phyloP scores from a whole-genome alignment of 805 yeast species.

The Kodamaea kakaduensis region DNA sequence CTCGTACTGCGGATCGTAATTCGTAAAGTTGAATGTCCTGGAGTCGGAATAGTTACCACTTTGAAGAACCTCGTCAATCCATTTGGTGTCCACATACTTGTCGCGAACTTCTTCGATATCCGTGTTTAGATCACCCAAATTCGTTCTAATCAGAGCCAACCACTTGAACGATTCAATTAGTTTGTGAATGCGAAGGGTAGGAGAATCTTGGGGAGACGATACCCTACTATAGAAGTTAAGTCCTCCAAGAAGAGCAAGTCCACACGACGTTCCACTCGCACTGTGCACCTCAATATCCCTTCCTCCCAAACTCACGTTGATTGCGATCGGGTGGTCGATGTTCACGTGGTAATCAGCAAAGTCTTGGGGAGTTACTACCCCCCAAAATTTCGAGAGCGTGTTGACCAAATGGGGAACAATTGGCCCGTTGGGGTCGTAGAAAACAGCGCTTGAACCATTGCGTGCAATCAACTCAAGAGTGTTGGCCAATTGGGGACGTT shows the following conservation, averaged over 20 bases:
- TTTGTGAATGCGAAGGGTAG: conserved; percentile 51
- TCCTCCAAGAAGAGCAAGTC: conserved; percentile 77
- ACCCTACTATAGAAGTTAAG: conserved; percentile 55
- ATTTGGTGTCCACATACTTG: conserved; percentile 47
- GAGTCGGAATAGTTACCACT: conserved; percentile 47
- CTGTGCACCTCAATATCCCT: conserved; percentile 30
- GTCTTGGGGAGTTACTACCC: conserved; percentile 63
- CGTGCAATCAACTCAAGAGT: conserved; percentile 66
- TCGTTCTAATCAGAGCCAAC: conserved; percentile 83
- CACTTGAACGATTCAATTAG: conserved; percentile 88
- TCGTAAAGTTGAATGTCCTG: conserved; percentile 62
- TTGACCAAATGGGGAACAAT: conserved; percentile 59
- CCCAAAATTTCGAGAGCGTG: conserved; percentile 53
- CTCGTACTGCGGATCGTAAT: conserved; percentile 77
- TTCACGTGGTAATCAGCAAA: conserved; percentile 57
- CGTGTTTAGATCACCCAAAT: conserved; percentile 63
- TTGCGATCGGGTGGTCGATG: conserved; percentile 30
- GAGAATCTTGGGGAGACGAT: conserved; percentile 17
- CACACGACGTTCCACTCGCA: conserved; percentile 74
- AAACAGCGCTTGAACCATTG: conserved; percentile 73
- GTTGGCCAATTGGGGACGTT: conserved; percentile 57
- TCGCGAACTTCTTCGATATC: conserved; percentile 30
- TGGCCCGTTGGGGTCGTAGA: conserved; percentile 79
- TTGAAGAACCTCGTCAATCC: conserved; percentile 50
- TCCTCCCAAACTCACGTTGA: conserved; percentile 17